Evolutionary conservation across 2,329 filamentous ascomycete species (phyloP), one percentile per base, ranked within the genome.

Genomic region (Aspergillus udagawae): DNA sequence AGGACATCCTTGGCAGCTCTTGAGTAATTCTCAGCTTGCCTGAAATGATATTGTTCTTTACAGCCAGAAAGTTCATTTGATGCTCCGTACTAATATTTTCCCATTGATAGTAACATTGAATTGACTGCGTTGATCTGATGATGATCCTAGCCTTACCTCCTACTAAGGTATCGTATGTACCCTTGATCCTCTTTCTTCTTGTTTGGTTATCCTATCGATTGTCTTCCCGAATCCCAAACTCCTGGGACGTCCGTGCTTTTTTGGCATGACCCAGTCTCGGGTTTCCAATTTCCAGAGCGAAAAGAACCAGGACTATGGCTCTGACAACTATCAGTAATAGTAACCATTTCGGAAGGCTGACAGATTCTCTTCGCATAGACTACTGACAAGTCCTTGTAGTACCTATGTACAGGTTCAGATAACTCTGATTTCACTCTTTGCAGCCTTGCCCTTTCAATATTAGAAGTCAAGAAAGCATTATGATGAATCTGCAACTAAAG

Each of bases 211-310:
- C 44, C 44, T 47, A 27, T 47, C 44, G 44, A 47, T 47, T 47
- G 23, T 23, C 14, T 47, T 47, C 44, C 44, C 44, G 44, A 47
- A 47, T 47, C 21, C 44, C 44, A 27, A 27, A 47, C 44, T 47
- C 44, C 55, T 66, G 65, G 65, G 53, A 65, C 63, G 57, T 57
- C 57, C 59, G 62, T 57, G 58, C 63, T 57, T 61, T 61, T 60
- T 63, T 54, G 20, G 12, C 23, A 23, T 47, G 21, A 27, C 23
- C 25, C 5, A n/a, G 44, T 23, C 12, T 27, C 41, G 8, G 21
- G 48, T 51, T 28, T n/a, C 52, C 35, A 28, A 32, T 52, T 52
- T n/a, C 27, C 21, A 23, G 35, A 50, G 35, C 45, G n/a, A 9
- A 14, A 47, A 12, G 21, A 47, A 47, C 42, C 42, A 38, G 32